phyloP scores from a whole-genome alignment of 1,284 basidiomycete genomes.

The Tilletiopsis washingtonensis region DNA sequence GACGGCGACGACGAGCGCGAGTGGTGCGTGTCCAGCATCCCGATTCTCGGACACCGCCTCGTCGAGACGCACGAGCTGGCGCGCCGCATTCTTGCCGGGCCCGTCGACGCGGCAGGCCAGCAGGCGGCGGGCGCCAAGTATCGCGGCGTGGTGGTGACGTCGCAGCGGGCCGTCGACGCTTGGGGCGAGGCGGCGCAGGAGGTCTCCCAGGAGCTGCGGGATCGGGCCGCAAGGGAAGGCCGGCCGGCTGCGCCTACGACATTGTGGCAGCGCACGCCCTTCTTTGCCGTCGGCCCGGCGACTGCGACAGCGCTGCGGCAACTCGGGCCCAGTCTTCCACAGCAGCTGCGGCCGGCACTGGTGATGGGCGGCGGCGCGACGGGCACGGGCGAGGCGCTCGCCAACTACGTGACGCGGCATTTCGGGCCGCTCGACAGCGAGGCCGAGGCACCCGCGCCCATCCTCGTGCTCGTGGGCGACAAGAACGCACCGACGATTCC shows the following conservation, averaged over 20 bases:
- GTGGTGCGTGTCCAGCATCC: conserved; percentile 34
- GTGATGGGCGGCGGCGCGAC: conserved; percentile 36
- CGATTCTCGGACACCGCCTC: conserved; percentile 26
- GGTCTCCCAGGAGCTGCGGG: not conserved
- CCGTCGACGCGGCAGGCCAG: not conserved
- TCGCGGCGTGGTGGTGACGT: conserved; percentile 38
- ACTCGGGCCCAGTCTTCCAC: conserved; percentile 13
- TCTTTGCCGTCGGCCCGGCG: conserved; percentile 43
- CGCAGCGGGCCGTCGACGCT: conserved; percentile 38
- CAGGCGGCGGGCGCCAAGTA: conserved; percentile 4
- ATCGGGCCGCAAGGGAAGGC: conserved; percentile 5
- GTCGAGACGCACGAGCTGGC: conserved; percentile 22
- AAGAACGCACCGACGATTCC: conserved; percentile 31
- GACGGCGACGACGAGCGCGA: conserved; percentile 19
- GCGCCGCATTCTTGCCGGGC: conserved; percentile 18
- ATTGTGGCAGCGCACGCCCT: conserved; percentile 32
- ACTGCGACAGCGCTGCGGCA: conserved; percentile 24
- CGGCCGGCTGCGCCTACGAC: conserved; percentile 23
- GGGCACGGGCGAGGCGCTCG: conserved; percentile 34
- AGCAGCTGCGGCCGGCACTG: conserved; percentile 21
- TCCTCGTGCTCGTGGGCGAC: conserved; percentile 41
- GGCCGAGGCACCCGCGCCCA: conserved; percentile 7
- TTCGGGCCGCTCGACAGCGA: conserved; percentile 3
- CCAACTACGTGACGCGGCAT: conserved; percentile 19
- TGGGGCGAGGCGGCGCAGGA: conserved; percentile 24